Percentiles rank a stretch among this genome's conserved stretches.
Evolutionary conservation across 2,329 filamentous ascomycete species (phyloP).

Genomic region (Talaromyces sp.): DNA sequence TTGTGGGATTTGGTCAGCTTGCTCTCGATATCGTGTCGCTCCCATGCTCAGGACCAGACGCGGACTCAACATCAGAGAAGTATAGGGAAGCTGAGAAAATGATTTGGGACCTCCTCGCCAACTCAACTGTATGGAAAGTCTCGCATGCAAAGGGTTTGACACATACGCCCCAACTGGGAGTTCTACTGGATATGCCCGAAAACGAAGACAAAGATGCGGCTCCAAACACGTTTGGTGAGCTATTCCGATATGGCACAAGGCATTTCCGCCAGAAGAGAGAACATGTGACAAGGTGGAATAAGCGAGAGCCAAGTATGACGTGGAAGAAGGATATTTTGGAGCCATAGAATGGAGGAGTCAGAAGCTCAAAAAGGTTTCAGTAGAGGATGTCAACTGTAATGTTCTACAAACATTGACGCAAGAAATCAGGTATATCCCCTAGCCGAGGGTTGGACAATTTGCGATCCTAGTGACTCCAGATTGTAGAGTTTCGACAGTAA

Average conservation of each 20-base stretch:
- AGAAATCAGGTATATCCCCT: too few species aligned
- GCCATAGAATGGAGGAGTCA: not conserved
- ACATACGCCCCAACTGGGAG: slow-evolving; percentile 21
- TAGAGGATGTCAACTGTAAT: too few species aligned
- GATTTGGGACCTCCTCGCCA: slow-evolving; percentile 28
- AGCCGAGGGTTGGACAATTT: too few species aligned
- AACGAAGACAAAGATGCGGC: slow-evolving; percentile 27
- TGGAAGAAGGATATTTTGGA: slow-evolving; percentile 10
- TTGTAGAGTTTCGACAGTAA: too few species aligned
- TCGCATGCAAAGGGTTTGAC: slow-evolving; percentile 28
- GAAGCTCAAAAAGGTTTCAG: too few species aligned
- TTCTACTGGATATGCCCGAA: slow-evolving; percentile 27
- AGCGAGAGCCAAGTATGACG: not conserved
- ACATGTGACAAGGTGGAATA: not conserved
- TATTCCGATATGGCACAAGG: slow-evolving; percentile 31
- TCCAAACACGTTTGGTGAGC: slow-evolving; percentile 32
- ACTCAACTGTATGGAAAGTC: slow-evolving; percentile 33
- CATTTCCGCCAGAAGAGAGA: slow-evolving; percentile 33
- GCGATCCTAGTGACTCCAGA: too few species aligned
- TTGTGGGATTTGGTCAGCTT: slow-evolving; percentile 3
- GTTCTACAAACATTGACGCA: too few species aligned
- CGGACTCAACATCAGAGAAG: slow-evolving; percentile 16
- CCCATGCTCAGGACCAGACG: slow-evolving; percentile 12
- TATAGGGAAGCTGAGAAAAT: slow-evolving; percentile 19
- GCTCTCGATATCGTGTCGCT: not conserved